Percentiles rank a stretch among this genome's conserved stretches.
phyloP scores from a whole-genome alignment of 441 rosid species.

The Geranium incanum region DNA sequence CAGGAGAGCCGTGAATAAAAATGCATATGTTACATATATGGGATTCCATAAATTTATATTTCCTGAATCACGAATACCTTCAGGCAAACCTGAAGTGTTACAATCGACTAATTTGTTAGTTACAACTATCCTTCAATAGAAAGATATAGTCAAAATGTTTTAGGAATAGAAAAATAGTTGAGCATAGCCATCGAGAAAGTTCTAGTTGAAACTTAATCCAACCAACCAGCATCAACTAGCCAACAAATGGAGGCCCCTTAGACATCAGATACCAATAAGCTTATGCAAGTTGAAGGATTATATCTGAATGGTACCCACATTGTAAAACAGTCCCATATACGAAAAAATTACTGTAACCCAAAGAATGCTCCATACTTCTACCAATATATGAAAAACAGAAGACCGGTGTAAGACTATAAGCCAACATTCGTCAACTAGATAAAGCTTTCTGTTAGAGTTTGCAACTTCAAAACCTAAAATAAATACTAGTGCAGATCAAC shows the following conservation, averaged over 20 bases:
- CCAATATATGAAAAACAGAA: too few species aligned
- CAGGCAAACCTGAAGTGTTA: background rate
- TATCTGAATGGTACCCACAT: too few species aligned
- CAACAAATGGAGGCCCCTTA: background rate
- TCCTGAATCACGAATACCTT: background rate
- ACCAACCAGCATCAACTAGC: background rate
- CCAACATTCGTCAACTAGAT: background rate
- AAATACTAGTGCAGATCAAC: background rate
- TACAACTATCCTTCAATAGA: background rate
- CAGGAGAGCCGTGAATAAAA: background rate
- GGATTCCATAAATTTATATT: background rate
- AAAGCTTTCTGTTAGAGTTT: background rate
- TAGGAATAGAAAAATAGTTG: background rate
- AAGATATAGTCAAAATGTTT: too few species aligned
- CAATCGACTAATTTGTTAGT: background rate
- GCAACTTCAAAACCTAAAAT: background rate
- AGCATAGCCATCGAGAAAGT: background rate
- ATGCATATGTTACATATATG: background rate
- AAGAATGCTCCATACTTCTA: too few species aligned
- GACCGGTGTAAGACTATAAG: too few species aligned
- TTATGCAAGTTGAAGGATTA: background rate
- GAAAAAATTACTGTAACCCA: too few species aligned
- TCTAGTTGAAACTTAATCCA: background rate
- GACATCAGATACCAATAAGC: background rate
- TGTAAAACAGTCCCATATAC: too few species aligned